Conservation (phyloP, 2,329 filamentous ascomycete species). For the Cladobotryum mycophilum region DNA sequence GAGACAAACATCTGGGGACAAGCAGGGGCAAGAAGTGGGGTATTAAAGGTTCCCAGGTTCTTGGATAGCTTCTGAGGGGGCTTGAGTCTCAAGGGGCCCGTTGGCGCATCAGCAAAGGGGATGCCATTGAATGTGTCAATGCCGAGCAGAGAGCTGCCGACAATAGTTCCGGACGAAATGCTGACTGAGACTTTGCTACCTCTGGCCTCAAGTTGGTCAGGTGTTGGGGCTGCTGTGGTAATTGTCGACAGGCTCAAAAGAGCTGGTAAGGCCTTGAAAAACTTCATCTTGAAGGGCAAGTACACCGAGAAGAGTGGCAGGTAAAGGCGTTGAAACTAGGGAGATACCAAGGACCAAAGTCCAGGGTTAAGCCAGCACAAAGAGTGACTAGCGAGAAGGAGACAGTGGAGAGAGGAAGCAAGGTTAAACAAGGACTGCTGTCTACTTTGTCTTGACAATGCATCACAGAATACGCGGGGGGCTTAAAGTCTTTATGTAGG, state of each 20-base stretch:
- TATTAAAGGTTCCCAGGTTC: constrained; percentile 54
- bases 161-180: constrained; percentile 50
- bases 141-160: constrained; percentile 36
- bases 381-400: too few species aligned
- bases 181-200: constrained; percentile 45
- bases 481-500: too few species aligned
- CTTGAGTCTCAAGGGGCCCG: constrained; percentile 59
- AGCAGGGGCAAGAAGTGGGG: constrained; percentile 49
- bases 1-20: constrained; percentile 69
- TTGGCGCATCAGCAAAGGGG: constrained; percentile 66
- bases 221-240: constrained; percentile 7
- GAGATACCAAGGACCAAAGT: neutral
- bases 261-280: neutral
- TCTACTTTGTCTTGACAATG: too few species aligned
- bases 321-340: too few species aligned
- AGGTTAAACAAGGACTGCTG: too few species aligned
- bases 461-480: too few species aligned
- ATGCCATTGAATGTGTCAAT: constrained; percentile 70
- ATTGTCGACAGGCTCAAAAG: constrained; percentile 8
- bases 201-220: constrained; percentile 33
- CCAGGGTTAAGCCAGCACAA: neutral
- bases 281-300: constrained; percentile 6
- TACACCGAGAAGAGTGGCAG: too few species aligned
- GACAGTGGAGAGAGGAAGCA: too few species aligned
- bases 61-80: constrained; percentile 55